Conservation (phyloP, 345 rosid genomes). For the Brassica incana region DNA sequence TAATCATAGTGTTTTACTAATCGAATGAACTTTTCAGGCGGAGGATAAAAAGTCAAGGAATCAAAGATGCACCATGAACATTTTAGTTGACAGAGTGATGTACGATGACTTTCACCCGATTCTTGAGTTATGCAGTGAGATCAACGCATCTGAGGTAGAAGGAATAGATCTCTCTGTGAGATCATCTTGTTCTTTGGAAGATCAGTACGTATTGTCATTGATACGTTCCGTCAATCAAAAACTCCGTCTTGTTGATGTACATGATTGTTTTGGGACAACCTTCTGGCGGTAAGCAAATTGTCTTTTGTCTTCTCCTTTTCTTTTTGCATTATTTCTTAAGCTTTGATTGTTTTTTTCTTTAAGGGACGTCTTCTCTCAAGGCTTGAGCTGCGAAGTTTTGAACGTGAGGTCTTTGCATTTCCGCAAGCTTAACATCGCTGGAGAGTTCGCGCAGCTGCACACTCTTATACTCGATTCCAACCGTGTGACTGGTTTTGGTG, state of each 20-base stretch:
- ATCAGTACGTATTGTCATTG: slow-evolving; percentile 61
- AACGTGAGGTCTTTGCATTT: slow-evolving; percentile 63
- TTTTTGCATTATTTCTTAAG: not conserved
- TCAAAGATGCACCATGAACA: slow-evolving; percentile 54
- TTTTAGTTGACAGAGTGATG: slow-evolving; percentile 58
- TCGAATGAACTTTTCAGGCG: slow-evolving; percentile 46
- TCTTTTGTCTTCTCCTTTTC: slow-evolving; percentile 22
- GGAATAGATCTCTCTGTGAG: slow-evolving; percentile 61
- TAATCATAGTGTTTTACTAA: not conserved
- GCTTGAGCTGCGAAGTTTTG: slow-evolving; percentile 69
- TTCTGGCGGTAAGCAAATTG: slow-evolving; percentile 57
- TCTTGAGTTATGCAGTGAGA: slow-evolving; percentile 56
- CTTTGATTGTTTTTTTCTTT: slow-evolving; percentile 11
- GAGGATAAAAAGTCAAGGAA: slow-evolving; percentile 55
- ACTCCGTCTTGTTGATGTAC: slow-evolving; percentile 66
- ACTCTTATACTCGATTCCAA: slow-evolving; percentile 77
- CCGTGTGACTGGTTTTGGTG: slow-evolving; percentile 66
- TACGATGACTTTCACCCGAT: slow-evolving; percentile 71
- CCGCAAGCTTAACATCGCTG: slow-evolving; percentile 79
- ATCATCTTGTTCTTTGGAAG: slow-evolving; percentile 55
- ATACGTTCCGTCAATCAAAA: slow-evolving; percentile 55
- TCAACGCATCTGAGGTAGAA: slow-evolving; percentile 66
- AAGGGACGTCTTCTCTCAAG: slow-evolving; percentile 74
- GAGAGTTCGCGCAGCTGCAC: slow-evolving; percentile 60
- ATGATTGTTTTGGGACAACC: slow-evolving; percentile 62